phyloP scores from a whole-genome alignment of 306 rosid genomes.

The Prunus salicina region DNA sequence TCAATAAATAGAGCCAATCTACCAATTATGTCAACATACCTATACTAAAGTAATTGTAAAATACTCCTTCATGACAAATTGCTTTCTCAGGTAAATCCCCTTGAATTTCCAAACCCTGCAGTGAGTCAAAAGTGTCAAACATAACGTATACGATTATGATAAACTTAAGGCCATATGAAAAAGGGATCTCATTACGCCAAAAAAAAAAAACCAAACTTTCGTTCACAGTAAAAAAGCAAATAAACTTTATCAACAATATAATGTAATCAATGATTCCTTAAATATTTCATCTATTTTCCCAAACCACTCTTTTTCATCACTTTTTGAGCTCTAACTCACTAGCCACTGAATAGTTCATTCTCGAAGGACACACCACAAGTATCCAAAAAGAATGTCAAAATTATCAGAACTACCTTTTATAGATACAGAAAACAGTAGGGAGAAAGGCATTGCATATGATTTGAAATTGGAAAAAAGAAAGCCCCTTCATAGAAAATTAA shows the following conservation, averaged over 20 bases:
- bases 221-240: background rate
- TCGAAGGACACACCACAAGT: background rate
- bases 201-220: background rate
- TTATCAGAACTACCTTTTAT: background rate
- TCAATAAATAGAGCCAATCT: constrained; percentile 1
- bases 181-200: background rate
- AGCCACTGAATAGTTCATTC: background rate
- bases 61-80: constrained; percentile 73
- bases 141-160: background rate
- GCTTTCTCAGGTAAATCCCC: constrained; percentile 68
- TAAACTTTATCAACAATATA: background rate
- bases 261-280: background rate
- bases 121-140: constrained; percentile 24
- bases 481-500: background rate
- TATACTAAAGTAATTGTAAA: constrained; percentile 93
- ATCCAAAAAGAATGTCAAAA: background rate
- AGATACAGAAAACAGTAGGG: background rate
- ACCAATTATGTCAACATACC: constrained; percentile 46
- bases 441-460: background rate
- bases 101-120: constrained; percentile 71
- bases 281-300: background rate
- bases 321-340: background rate
- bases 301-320: background rate
- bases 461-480: background rate
- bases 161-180: background rate